A percentile compares a stretch with the other conserved stretches of the same genome.
These are phyloP conservation scores for Aspergillus brasiliensis DNA, from an alignment of 2,329 filamentous ascomycete species.

Conservation along the genomic window DNA sequence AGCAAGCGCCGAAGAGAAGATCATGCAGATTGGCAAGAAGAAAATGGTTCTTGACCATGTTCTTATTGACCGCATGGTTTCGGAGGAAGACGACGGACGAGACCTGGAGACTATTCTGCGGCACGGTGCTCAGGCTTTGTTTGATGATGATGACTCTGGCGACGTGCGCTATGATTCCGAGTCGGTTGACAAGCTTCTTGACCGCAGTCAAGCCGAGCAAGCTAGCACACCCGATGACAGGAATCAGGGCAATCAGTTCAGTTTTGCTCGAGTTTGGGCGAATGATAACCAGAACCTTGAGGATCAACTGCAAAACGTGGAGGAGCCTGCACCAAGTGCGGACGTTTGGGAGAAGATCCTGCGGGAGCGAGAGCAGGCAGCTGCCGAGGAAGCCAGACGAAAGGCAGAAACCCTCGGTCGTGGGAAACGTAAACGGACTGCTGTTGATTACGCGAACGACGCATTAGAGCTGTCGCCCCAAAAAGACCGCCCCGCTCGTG, in stretches of 20 bases:
- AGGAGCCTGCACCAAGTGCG: constrained; percentile 59
- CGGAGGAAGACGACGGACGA: constrained; percentile 73
- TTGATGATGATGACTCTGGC: constrained; percentile 69
- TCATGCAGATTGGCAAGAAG: constrained; percentile 91
- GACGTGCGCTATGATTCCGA: constrained; percentile 80
- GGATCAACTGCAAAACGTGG: constrained; percentile 59
- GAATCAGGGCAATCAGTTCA: constrained; percentile 77
- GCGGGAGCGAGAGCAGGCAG: constrained; percentile 75
- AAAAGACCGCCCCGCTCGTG: constrained; percentile 23
- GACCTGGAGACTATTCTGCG: constrained; percentile 87
- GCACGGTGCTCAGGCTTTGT: constrained; percentile 83
- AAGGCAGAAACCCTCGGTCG: constrained; percentile 78
- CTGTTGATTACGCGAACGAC: constrained; percentile 41
- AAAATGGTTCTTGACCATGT: constrained; percentile 97
- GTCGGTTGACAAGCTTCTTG: constrained; percentile 87
- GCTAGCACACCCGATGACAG: constrained; percentile 65
- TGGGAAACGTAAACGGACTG: constrained; percentile 72
- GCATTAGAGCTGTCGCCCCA: constrained; percentile 21
- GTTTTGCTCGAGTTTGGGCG: constrained; percentile 88
- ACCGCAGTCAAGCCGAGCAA: constrained; percentile 78
- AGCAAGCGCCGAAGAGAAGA: constrained; percentile 87
- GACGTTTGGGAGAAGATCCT: constrained; percentile 91
- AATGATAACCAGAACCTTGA: constrained; percentile 73
- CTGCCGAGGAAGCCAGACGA: constrained; percentile 68
- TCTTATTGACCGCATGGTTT: constrained; percentile 87